Base-by-base conservation (phyloP, 129 eudicot species). In the Dittrichia graveolens region DNA sequence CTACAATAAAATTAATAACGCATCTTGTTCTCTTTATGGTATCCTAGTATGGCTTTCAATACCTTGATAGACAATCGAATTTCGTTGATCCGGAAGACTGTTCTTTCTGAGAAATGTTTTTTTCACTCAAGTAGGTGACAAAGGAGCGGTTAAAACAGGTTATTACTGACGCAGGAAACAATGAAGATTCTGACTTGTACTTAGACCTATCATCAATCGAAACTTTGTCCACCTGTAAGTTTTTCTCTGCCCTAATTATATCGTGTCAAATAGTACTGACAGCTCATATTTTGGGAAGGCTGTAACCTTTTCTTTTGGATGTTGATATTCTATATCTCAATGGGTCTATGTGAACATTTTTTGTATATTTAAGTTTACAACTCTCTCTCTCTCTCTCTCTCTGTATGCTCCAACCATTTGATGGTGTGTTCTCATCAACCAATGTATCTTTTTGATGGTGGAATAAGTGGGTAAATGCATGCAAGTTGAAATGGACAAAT, bases 141-240 rank as follows among this genome's bases (percentile, higher is more conserved):
- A 90, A 81, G 90, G 91, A 85, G 83, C 87, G 91, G 86, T 72
- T 90, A 83, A 85, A 84, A 80, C 90, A 85, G 80, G 91, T 90
- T 76, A 83, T 94, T 82, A 85, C 93, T 72, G 79, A 79, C 84
- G 97, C 96, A 62, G 98, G 86, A 79, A 89, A 84, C 67, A 79
- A 58, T 41, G 89, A 88, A 64, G 61, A 80, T 67, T 57, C 88
- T 12, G 89, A 88, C 55, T 61, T 82, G 49, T 73, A 74, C 75
- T 79, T 90, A 63, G 89, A 84, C 50, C 86, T 83, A 14, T 83
- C 84, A 45, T 67, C 82, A 24, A 82, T 84, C 69, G 97, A 90
- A 67, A 57, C 75, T 71, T 57, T 72, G 54, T 68, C 82, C 52
- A 67, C 77, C 6, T 73, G 98, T 94, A 87, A 88, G 98, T 83